Conservation (phyloP, 345 rosid genomes). For the Ceriops decandra region DNA sequence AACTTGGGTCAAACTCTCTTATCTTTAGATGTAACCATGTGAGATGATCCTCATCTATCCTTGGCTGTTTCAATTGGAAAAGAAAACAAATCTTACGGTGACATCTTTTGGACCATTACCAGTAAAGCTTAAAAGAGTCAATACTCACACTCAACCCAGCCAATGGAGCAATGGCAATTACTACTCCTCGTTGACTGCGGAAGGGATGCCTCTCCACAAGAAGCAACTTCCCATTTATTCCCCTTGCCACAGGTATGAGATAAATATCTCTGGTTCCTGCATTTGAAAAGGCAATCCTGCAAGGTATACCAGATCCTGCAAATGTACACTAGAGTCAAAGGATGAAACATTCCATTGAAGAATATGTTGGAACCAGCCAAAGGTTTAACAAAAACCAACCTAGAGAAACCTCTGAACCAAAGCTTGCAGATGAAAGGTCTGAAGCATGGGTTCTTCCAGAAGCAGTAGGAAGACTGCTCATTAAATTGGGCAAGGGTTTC, state of each 20-base stretch:
- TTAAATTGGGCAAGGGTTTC: slow-evolving; percentile 25
- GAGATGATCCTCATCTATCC: slow-evolving; percentile 50
- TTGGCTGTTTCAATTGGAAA: slow-evolving; percentile 39
- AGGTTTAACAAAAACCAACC: slow-evolving; percentile 32
- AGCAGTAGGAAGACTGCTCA: slow-evolving; percentile 22
- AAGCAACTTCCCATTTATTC: slow-evolving; percentile 54
- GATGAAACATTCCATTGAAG: slow-evolving; percentile 5
- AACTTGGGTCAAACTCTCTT: slow-evolving; percentile 53
- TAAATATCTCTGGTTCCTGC: slow-evolving; percentile 57
- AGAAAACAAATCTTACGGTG: not conserved
- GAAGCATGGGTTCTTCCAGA: slow-evolving; percentile 36
- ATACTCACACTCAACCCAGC: slow-evolving; percentile 53
- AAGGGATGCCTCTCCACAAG: slow-evolving; percentile 73
- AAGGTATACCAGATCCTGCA: slow-evolving; percentile 55
- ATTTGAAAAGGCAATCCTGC: slow-evolving; percentile 57
- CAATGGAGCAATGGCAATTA: slow-evolving; percentile 62
- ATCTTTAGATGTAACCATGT: slow-evolving; percentile 59
- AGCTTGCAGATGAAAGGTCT: slow-evolving; percentile 50
- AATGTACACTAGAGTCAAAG: slow-evolving; percentile 10
- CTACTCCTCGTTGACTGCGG: slow-evolving; percentile 52
- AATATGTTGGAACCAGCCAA: not conserved
- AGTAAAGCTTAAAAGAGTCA: not conserved
- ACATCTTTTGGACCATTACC: not conserved
- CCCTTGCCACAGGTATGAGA: slow-evolving; percentile 41
- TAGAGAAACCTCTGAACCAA: slow-evolving; percentile 63